phyloP scores from a whole-genome alignment of 306 rosid genomes.

The Myrica gale region DNA sequence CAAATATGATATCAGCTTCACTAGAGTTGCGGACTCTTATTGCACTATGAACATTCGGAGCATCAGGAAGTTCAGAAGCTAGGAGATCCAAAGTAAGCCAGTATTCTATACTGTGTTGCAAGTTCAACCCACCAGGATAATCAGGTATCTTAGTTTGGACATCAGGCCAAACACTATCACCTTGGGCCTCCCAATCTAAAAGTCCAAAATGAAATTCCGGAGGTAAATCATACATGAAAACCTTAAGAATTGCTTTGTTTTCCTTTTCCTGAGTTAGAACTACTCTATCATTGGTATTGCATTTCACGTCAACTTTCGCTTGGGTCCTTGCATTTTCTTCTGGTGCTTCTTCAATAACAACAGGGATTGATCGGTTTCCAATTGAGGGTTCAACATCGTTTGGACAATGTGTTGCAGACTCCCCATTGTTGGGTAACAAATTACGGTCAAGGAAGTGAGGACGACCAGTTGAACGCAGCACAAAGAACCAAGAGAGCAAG shows the following conservation, averaged over 20 bases:
- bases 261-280: constrained; percentile 21
- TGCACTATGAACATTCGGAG: constrained; percentile 37
- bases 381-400: constrained; percentile 26
- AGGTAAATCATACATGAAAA: constrained; percentile 75
- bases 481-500: constrained; percentile 59
- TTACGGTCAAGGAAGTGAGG: constrained; percentile 30
- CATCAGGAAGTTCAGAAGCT: constrained; percentile 50
- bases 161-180: constrained; percentile 63
- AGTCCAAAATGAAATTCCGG: constrained; percentile 71
- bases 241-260: constrained; percentile 35
- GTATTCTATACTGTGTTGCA: constrained; percentile 81
- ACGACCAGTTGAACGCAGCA: constrained; percentile 45
- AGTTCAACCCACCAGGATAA: constrained; percentile 74
- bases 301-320: constrained; percentile 14
- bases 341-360: constrained; percentile 30
- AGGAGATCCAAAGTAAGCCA: constrained; percentile 84
- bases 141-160: constrained; percentile 39
- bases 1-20: constrained; percentile 69
- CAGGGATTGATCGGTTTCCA: constrained; percentile 48
- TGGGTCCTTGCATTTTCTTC: constrained; percentile 17
- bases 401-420: constrained; percentile 16
- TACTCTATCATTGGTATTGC: constrained; percentile 23
- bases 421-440: constrained; percentile 32
- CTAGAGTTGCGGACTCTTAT: constrained; percentile 58
- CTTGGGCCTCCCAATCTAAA: constrained; percentile 52